A percentile compares a stretch with the other conserved stretches of the same genome.
These are phyloP conservation scores for Perkinsus olseni DNA, from an alignment of 169 alveolate genomes.

Conservation along the genomic window DNA sequence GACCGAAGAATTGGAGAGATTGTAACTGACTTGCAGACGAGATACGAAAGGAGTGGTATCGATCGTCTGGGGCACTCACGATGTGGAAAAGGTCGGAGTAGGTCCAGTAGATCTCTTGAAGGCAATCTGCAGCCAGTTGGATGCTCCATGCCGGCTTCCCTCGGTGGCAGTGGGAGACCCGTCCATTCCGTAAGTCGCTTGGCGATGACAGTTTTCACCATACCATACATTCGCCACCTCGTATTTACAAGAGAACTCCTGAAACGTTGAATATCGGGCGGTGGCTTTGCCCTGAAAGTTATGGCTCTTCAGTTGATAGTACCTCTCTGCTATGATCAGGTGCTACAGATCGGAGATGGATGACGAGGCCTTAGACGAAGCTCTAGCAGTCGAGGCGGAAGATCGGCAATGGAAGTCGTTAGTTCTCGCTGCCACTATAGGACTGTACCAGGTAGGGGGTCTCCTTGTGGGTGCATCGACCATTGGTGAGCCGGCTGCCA, in stretches of 20 bases:
- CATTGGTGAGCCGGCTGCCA: not conserved
- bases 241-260: too few species aligned
- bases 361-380: not conserved
- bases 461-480: not conserved
- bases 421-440: not conserved
- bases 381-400: not conserved
- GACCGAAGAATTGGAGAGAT: not conserved
- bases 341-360: not conserved
- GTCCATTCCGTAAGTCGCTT: too few species aligned
- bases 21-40: not conserved
- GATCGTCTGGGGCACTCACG: not conserved
- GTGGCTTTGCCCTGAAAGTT: too few species aligned
- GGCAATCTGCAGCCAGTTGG: not conserved
- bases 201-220: too few species aligned
- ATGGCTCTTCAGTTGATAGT: too few species aligned
- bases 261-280: too few species aligned
- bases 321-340: too few species aligned
- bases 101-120: not conserved
- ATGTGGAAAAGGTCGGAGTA: not conserved
- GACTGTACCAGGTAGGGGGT: not conserved
- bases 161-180: too few species aligned
- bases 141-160: not conserved
- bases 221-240: too few species aligned
- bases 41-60: not conserved
- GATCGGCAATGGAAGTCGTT: not conserved